Evolutionary conservation across 306 rosid genomes (phyloP).

Genomic region (Potentilla sterilis): DNA sequence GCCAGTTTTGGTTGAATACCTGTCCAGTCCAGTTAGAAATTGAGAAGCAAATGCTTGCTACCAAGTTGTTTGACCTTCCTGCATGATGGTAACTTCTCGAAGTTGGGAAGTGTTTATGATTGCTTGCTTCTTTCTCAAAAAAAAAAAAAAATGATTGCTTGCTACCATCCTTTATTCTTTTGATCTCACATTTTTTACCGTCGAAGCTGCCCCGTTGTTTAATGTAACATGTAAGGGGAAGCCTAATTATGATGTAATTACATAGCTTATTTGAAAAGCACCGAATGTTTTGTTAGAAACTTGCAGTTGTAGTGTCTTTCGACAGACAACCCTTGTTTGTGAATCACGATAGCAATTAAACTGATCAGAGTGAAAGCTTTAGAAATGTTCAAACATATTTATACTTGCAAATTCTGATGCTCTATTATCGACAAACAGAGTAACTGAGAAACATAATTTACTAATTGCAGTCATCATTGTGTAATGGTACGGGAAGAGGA

Average conservation of each 20-base stretch:
- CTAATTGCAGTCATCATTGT: not conserved
- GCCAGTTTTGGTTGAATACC: conserved; percentile 10
- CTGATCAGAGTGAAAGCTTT: not conserved
- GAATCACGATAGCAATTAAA: not conserved
- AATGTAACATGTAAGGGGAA: not conserved
- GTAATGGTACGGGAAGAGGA: not conserved
- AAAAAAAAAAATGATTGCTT: not conserved
- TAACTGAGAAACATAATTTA: not conserved
- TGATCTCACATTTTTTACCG: not conserved
- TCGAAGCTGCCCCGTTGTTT: not conserved
- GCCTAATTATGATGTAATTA: not conserved
- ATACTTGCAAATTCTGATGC: not conserved
- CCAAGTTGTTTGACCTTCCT: not conserved
- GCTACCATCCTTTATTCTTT: not conserved
- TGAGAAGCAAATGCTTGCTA: conserved; percentile 26
- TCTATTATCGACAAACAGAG: not conserved
- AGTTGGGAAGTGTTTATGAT: not conserved
- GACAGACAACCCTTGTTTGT: not conserved
- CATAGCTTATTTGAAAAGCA: not conserved
- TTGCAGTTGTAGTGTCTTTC: no score
- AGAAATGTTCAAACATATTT: not conserved
- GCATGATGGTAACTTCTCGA: not conserved
- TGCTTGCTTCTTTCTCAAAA: not conserved
- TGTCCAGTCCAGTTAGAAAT: conserved; percentile 20
- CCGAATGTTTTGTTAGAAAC: not conserved